Conservation (phyloP, 192 early-diverging fungal genomes). For the Backusella luteola region DNA sequence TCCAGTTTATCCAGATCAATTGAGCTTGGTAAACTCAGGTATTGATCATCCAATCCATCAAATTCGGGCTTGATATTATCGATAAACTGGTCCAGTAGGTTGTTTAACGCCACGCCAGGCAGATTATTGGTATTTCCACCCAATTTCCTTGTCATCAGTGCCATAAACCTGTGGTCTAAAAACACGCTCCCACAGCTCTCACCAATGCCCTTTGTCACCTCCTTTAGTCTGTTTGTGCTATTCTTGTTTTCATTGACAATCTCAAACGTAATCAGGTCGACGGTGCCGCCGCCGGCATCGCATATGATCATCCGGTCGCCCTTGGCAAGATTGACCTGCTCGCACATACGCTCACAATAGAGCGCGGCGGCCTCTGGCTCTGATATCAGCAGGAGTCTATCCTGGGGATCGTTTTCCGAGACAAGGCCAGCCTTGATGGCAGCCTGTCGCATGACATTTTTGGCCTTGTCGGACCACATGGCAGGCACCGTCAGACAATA, state of each 20-base stretch:
- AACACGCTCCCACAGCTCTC: conserved; percentile 47
- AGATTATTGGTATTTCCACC: conserved; percentile 25
- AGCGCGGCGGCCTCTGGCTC: conserved; percentile 49
- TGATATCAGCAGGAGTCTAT: conserved; percentile 42
- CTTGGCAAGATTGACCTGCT: conserved; percentile 36
- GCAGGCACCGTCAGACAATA: conserved; percentile 55
- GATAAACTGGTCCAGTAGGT: conserved; percentile 42
- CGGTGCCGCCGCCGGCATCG: conserved; percentile 53
- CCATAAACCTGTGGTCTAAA: conserved; percentile 42
- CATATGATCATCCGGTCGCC: conserved; percentile 49
- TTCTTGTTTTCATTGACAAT: conserved; percentile 24
- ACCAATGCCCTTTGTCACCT: conserved; percentile 47
- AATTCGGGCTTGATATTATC: conserved; percentile 49
- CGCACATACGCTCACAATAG: conserved; percentile 47
- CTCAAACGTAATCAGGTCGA: conserved; percentile 54
- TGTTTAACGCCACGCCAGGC: not conserved
- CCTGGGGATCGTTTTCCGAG: conserved; percentile 32
- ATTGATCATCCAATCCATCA: conserved; percentile 47
- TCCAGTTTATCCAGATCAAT: conserved; percentile 33
- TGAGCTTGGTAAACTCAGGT: conserved; percentile 41
- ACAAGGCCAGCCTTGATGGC: conserved; percentile 40
- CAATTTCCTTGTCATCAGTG: conserved; percentile 38
- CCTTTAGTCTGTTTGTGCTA: conserved; percentile 32
- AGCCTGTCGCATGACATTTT: conserved; percentile 43
- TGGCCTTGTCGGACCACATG: conserved; percentile 51